A percentile compares a stretch with the other conserved stretches of the same genome.
phyloP scores from a whole-genome alignment of 129 eudicot genomes.

The Artemisia argyi region DNA sequence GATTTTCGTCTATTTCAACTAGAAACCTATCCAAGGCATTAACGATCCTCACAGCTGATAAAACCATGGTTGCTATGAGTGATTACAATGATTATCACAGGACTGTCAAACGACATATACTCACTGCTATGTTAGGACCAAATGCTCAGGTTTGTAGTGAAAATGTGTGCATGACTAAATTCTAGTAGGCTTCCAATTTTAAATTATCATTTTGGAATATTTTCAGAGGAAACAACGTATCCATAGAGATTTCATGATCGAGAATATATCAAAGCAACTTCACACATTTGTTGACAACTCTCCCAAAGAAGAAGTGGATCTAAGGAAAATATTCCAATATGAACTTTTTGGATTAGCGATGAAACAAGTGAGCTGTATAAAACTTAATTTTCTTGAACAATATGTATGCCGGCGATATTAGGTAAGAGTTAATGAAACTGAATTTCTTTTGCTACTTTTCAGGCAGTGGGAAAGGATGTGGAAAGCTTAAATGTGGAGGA shows the following conservation, averaged over 20 bases:
- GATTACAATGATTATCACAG: slow-evolving; percentile 84
- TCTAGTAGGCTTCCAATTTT: not conserved
- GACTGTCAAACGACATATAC: slow-evolving; percentile 51
- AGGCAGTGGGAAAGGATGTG: slow-evolving; percentile 60
- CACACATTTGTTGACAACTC: slow-evolving; percentile 32
- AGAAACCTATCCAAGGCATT: slow-evolving; percentile 72
- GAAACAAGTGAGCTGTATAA: slow-evolving; percentile 63
- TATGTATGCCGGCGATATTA: not conserved
- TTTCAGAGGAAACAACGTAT: slow-evolving; percentile 63
- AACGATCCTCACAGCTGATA: slow-evolving; percentile 69
- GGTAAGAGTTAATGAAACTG: not conserved
- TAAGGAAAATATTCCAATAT: slow-evolving; percentile 63
- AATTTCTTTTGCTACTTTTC: slow-evolving; percentile 16
- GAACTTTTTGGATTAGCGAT: slow-evolving; percentile 82
- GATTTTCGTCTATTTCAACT: slow-evolving; percentile 79
- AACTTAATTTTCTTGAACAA: not conserved
- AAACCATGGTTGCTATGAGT: slow-evolving; percentile 86
- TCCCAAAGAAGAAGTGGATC: slow-evolving; percentile 51
- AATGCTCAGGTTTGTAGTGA: slow-evolving; percentile 68
- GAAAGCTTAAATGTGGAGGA: slow-evolving; percentile 57
- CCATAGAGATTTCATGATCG: slow-evolving; percentile 62
- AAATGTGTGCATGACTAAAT: not conserved
- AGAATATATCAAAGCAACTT: slow-evolving; percentile 44
- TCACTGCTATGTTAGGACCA: slow-evolving; percentile 67
- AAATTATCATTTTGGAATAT: not conserved